Evolutionary conservation across 2,329 filamentous ascomycete genomes (phyloP).

Genomic region (Colletotrichum trifolii): DNA sequence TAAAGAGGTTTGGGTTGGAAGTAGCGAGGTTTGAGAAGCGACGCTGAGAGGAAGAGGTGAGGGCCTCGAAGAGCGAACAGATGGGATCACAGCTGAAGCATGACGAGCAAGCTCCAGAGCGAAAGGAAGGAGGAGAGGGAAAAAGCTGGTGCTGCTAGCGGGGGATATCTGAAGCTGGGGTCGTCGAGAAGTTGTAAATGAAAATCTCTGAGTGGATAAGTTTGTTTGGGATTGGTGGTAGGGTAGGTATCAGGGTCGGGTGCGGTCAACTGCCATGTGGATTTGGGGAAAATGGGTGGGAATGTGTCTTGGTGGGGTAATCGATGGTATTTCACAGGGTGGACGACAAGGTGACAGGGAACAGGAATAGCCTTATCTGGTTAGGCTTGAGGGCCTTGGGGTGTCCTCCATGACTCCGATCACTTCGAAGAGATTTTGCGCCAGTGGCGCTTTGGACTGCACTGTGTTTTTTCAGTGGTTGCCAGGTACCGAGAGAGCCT

Average conservation of each 20-base stretch:
- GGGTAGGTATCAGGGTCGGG: constrained; percentile 30
- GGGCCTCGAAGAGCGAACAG: constrained; percentile 23
- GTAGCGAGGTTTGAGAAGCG: constrained; percentile 14
- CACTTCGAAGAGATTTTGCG: constrained; percentile 28
- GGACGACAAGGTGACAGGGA: constrained; percentile 16
- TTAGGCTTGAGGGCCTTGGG: constrained; percentile 10
- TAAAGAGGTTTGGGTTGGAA: constrained; percentile 3
- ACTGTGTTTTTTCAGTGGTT: constrained; percentile 20
- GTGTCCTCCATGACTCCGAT: constrained; percentile 29
- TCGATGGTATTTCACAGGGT: constrained; percentile 3
- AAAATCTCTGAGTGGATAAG: constrained; percentile 37
- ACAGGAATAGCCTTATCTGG: constrained; percentile 16
- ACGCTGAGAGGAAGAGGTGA: constrained; percentile 18
- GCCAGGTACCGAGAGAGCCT: constrained; percentile 22
- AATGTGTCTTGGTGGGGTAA: constrained; percentile 31
- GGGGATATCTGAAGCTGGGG: constrained; percentile 33
- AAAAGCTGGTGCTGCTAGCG: constrained; percentile 25
- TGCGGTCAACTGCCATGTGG: constrained; percentile 32
- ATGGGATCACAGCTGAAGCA: constrained; percentile 34
- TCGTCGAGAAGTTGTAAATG: constrained; percentile 37
- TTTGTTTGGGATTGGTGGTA: constrained; percentile 33
- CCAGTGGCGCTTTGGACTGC: constrained; percentile 17
- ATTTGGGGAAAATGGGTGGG: constrained; percentile 22
- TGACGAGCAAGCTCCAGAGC: constrained; percentile 29
- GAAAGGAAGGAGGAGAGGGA: constrained; percentile 7